These are phyloP conservation scores for Fusarium sp. DNA, from an alignment of 2,329 filamentous ascomycete species.

Conservation along the genomic window DNA sequence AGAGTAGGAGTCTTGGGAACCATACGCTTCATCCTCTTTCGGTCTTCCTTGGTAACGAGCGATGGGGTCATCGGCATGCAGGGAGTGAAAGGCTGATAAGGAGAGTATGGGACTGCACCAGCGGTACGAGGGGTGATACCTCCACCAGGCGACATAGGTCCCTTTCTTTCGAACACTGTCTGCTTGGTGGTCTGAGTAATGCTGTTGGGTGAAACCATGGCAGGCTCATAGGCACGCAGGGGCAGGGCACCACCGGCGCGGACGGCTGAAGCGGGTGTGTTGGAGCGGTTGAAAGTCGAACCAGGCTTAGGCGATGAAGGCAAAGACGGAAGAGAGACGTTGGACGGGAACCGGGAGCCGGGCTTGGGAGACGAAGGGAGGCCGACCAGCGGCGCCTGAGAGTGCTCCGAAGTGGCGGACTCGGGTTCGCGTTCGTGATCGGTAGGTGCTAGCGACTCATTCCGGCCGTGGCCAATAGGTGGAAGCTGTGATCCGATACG, in stretches of 20 bases:
- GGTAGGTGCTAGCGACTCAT: conserved; percentile 52
- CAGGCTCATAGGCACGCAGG: conserved; percentile 71
- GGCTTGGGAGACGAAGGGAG: conserved; percentile 59
- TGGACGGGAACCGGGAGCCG: conserved; percentile 46
- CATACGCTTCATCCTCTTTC: conserved; percentile 75
- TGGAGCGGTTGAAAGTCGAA: conserved; percentile 61
- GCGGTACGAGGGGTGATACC: conserved; percentile 73
- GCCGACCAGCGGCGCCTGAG: conserved; percentile 63
- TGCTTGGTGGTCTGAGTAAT: conserved; percentile 67
- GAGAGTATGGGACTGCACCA: conserved; percentile 76
- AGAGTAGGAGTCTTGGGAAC: conserved; percentile 72
- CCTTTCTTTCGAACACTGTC: conserved; percentile 71
- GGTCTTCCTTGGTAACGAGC: conserved; percentile 76
- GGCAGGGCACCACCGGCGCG: conserved; percentile 69
- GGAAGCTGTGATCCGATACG: conserved; percentile 59
- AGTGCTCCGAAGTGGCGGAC: conserved; percentile 65
- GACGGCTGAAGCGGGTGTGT: conserved; percentile 63
- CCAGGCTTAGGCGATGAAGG: conserved; percentile 65
- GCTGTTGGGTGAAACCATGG: conserved; percentile 63
- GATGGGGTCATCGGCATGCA: conserved; percentile 82
- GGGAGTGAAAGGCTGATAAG: conserved; percentile 84
- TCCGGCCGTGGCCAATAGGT: conserved; percentile 50
- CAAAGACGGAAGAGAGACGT: conserved; percentile 53
- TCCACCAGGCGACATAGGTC: conserved; percentile 66
- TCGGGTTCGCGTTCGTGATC: conserved; percentile 62